Conservation (phyloP, 2,329 filamentous ascomycete genomes). For the Botrytis aclada region DNA sequence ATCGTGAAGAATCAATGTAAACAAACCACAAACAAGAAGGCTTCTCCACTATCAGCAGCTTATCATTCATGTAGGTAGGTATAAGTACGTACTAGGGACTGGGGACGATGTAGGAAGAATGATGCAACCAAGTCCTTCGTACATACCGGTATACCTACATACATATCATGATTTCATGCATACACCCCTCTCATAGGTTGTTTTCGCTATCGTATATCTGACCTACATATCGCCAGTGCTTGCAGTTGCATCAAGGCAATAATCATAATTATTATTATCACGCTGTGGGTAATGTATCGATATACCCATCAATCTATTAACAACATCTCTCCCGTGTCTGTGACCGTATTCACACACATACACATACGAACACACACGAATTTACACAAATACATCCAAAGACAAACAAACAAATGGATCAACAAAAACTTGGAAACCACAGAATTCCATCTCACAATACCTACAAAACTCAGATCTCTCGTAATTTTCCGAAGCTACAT, state of each 20-base stretch:
- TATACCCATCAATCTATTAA: neutral
- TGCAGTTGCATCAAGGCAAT: neutral
- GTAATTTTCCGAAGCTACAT: neutral
- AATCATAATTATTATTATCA: accelerated
- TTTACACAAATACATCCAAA: no score
- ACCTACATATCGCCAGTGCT: neutral
- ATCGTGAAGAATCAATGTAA: neutral
- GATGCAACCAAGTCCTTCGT: neutral
- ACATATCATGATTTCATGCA: neutral
- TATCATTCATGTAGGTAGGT: neutral
- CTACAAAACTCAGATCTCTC: neutral
- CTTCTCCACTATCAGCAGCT: neutral
- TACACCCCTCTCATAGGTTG: neutral
- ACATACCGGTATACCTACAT: neutral
- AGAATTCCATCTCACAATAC: neutral
- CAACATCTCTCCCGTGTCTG: neutral
- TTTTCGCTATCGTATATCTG: neutral
- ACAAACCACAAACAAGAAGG: neutral
- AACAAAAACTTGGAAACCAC: neutral
- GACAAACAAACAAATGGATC: neutral
- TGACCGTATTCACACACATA: neutral
- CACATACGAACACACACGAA: neutral
- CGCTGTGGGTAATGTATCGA: neutral
- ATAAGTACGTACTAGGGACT: no score
- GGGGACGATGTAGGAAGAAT: neutral